Conservation (phyloP, 2,329 filamentous ascomycete species). For the Penicillium glabrum region DNA sequence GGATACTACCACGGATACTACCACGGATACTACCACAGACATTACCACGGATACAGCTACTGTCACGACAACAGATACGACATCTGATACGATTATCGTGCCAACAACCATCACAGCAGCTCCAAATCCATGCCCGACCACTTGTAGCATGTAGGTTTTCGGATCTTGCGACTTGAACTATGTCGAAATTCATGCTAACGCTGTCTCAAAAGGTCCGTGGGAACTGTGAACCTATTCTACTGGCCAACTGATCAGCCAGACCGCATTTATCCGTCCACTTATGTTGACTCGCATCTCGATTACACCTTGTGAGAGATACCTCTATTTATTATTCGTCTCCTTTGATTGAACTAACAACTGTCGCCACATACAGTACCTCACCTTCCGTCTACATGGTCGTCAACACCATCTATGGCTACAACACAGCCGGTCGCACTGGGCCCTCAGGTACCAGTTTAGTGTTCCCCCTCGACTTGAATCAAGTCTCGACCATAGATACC, state of each 20-base stretch:
- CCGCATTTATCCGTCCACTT: conserved; percentile 11
- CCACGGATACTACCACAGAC: background rate
- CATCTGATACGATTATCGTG: background rate
- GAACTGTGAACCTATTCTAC: conserved; percentile 16
- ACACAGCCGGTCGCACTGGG: conserved; percentile 12
- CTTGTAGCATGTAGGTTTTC: conserved; percentile 12
- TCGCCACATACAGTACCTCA: conserved; percentile 6
- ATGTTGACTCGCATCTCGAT: conserved; percentile 12
- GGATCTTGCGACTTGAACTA: background rate
- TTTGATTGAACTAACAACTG: background rate
- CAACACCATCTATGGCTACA: conserved; percentile 14
- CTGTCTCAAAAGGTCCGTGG: conserved; percentile 8
- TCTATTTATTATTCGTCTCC: background rate
- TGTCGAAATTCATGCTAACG: background rate
- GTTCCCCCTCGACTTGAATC: conserved; percentile 12
- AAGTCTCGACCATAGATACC: conserved; percentile 14
- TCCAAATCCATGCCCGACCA: conserved; percentile 16
- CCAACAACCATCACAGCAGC: conserved; percentile 13
- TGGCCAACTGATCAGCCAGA: conserved; percentile 13
- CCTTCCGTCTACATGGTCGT: conserved; percentile 18
- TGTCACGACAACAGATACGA: background rate
- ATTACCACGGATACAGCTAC: background rate
- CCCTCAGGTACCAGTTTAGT: conserved; percentile 17
- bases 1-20: background rate
- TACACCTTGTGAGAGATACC: conserved; percentile 10